Percentiles rank a stretch among this genome's conserved stretches.
Evolutionary conservation across 768 basidiomycete species (phyloP).

Genomic region (Boletus rufocinnamomeus): DNA sequence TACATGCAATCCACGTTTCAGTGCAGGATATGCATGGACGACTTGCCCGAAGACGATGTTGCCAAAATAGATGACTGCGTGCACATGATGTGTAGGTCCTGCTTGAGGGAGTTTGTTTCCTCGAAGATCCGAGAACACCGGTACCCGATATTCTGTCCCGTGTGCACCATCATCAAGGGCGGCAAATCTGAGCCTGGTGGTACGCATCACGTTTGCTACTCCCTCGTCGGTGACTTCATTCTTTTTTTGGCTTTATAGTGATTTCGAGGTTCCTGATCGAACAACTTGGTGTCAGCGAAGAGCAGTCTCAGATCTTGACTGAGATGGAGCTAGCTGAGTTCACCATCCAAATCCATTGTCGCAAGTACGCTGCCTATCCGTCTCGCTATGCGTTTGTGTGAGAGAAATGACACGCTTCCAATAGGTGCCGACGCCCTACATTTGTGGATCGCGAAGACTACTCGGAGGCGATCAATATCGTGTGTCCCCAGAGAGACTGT

Average conservation of each 20-base stretch:
- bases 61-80: constrained; percentile 46
- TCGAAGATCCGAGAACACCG: constrained; percentile 52
- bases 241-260: constrained; percentile 28
- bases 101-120: constrained; percentile 45
- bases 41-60: constrained; percentile 42
- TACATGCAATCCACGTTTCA: constrained; percentile 42
- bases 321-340: constrained; percentile 50
- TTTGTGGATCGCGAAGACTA: constrained; percentile 55
- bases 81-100: constrained; percentile 57
- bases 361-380: constrained; percentile 39
- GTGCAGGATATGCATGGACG: constrained; percentile 61
- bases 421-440: constrained; percentile 50
- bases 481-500: constrained; percentile 53
- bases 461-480: constrained; percentile 39
- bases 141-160: constrained; percentile 64
- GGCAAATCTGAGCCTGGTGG: constrained; percentile 32
- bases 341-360: constrained; percentile 50
- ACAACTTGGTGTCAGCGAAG: constrained; percentile 46
- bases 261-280: constrained; percentile 44
- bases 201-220: constrained; percentile 19
- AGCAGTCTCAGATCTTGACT: constrained; percentile 42
- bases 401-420: not conserved
- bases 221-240: not conserved
- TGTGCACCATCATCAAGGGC: constrained; percentile 42
- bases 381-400: not conserved